Conservation (phyloP, 1,139 yeast genomes). For the Lodderomyces orthopsilosis region DNA sequence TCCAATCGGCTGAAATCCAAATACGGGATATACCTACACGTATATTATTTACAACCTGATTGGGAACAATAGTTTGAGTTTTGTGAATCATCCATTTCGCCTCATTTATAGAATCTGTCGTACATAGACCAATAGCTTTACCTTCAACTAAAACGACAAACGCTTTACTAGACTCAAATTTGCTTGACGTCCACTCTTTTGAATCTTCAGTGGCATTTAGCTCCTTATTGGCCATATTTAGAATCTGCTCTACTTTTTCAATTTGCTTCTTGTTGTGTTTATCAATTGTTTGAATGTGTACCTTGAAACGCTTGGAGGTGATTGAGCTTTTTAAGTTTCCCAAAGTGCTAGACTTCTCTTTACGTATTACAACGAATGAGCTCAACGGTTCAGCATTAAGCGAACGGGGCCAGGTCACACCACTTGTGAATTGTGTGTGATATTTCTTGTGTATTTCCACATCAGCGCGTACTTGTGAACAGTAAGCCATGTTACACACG, state of each 20-base stretch:
- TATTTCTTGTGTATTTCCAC: slow-evolving; percentile 44
- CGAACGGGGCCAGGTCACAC: slow-evolving; percentile 41
- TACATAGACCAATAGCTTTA: slow-evolving; percentile 53
- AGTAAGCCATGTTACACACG: slow-evolving; percentile 61
- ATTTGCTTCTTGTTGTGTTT: slow-evolving; percentile 20
- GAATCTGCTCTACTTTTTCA: slow-evolving; percentile 23
- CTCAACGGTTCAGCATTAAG: slow-evolving; percentile 23
- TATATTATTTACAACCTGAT: slow-evolving; percentile 26
- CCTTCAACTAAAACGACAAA: slow-evolving; percentile 41
- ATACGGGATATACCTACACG: slow-evolving; percentile 62
- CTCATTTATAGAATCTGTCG: slow-evolving; percentile 39
- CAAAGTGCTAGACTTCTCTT: not conserved
- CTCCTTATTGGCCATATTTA: slow-evolving; percentile 56
- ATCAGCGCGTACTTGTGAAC: slow-evolving; percentile 44
- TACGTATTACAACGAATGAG: slow-evolving; percentile 20
- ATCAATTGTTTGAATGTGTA: slow-evolving; percentile 17
- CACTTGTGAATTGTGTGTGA: slow-evolving; percentile 47
- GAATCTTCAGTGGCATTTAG: slow-evolving; percentile 58
- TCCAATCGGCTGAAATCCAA: slow-evolving; percentile 55
- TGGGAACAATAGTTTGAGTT: slow-evolving; percentile 35
- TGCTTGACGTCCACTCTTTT: slow-evolving; percentile 39
- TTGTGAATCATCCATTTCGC: slow-evolving; percentile 49
- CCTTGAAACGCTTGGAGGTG: slow-evolving; percentile 12
- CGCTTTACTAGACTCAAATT: slow-evolving; percentile 34
- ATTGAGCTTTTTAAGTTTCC: slow-evolving; percentile 7